Evolutionary conservation across 345 rosid genomes (phyloP).

Genomic region (Pistacia vera): DNA sequence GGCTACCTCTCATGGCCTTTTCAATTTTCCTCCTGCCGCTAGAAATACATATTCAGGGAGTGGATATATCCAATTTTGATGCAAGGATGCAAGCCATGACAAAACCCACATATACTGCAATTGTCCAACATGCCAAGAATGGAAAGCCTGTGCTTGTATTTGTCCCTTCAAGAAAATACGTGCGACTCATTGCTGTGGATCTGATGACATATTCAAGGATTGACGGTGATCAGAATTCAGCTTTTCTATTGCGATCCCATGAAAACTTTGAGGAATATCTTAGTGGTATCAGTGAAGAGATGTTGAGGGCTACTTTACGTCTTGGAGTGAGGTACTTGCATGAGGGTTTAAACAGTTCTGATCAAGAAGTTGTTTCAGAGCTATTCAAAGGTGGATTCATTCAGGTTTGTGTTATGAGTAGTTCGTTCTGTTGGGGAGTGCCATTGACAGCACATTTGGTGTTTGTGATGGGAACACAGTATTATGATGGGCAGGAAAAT

Average conservation of each 20-base stretch:
- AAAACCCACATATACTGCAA: constrained; percentile 81
- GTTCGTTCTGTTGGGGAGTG: constrained; percentile 86
- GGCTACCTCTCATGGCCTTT: constrained; percentile 89
- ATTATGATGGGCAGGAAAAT: constrained; percentile 88
- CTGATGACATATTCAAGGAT: constrained; percentile 79
- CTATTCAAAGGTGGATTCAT: constrained; percentile 87
- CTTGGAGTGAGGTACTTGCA: constrained; percentile 66
- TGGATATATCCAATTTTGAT: constrained; percentile 84
- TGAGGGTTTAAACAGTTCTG: constrained; percentile 77
- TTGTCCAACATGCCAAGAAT: constrained; percentile 79
- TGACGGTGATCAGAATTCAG: constrained; percentile 56
- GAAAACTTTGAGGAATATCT: too few relatives aligned
- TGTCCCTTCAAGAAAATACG: constrained; percentile 94
- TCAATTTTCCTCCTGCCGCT: constrained; percentile 89
- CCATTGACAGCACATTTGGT: constrained; percentile 80
- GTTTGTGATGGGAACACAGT: constrained; percentile 94
- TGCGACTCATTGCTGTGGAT: constrained; percentile 83
- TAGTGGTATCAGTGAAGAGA: too few relatives aligned
- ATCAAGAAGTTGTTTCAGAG: constrained; percentile 77
- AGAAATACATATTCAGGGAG: constrained; percentile 92
- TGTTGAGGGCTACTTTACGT: too few relatives aligned
- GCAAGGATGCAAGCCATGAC: constrained; percentile 99
- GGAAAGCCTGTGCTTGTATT: constrained; percentile 82
- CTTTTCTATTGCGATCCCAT: constrained; percentile 45
- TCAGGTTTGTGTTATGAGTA: constrained; percentile 94